phyloP scores from a whole-genome alignment of 495 filamentous ascomycete genomes.

The Tuber calosporum region DNA sequence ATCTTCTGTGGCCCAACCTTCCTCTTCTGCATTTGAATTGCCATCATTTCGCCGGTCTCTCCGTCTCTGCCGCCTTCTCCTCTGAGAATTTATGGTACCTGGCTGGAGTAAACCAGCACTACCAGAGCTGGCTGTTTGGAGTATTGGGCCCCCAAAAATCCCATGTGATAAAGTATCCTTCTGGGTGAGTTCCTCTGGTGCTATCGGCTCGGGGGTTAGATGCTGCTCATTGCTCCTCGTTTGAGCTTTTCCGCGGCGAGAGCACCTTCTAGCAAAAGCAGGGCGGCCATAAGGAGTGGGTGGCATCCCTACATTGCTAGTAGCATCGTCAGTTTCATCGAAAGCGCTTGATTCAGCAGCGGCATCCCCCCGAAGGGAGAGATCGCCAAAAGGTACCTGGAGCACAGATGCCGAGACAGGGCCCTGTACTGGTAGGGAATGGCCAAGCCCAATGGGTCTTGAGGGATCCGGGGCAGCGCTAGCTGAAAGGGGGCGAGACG shows the following conservation, averaged over 20 bases:
- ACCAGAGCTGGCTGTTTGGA: conserved; percentile 21
- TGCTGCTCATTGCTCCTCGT: conserved; percentile 27
- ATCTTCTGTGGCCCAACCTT: conserved; percentile 94
- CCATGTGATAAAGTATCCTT: conserved; percentile 38
- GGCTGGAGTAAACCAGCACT: conserved; percentile 19
- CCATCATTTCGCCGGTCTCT: conserved; percentile 50
- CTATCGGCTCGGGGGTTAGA: conserved; percentile 15
- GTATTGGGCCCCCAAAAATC: conserved; percentile 36
- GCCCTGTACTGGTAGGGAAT: conserved; percentile 5
- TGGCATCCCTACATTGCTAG: conserved; percentile 23
- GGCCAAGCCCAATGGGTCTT: conserved; percentile 11
- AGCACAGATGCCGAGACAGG: conserved; percentile 19
- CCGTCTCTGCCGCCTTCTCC: conserved; percentile 52
- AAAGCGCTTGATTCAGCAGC: conserved; percentile 39
- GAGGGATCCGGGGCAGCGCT: conserved; percentile 13
- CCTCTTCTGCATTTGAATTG: conserved; percentile 53
- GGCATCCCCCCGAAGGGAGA: conserved; percentile 17
- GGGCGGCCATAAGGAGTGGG: conserved; percentile 18
- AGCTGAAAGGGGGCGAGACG: conserved; percentile 10
- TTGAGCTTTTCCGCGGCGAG: conserved; percentile 33
- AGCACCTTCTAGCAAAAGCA: conserved; percentile 28
- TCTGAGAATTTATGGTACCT: conserved; percentile 42
- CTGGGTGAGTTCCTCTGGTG: conserved; percentile 23
- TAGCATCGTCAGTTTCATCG: conserved; percentile 40
- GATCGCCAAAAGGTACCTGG: conserved; percentile 17